These are phyloP conservation scores for Tricholoma bakamatsutake DNA, from an alignment of 768 basidiomycete species.

Conservation along the genomic window DNA sequence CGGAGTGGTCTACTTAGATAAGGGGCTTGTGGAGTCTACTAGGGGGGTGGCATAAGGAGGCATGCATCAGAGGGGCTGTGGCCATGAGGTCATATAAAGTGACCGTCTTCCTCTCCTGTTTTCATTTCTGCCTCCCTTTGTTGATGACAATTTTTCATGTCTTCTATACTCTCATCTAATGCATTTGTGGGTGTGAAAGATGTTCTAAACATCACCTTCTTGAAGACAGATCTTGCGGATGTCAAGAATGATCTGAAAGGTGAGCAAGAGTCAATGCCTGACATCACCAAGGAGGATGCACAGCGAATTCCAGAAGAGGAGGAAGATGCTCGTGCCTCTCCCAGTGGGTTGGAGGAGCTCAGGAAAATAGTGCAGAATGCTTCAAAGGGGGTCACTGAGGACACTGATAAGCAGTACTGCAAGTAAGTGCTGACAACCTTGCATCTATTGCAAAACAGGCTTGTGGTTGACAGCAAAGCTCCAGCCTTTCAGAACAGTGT, in stretches of 20 bases:
- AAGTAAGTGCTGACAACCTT: not conserved
- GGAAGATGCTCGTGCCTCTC: not conserved
- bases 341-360: not conserved
- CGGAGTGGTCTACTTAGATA: not conserved
- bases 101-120: not conserved
- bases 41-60: not conserved
- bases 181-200: not conserved
- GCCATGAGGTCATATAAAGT: not conserved
- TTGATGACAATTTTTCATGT: not conserved
- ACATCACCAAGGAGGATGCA: not conserved
- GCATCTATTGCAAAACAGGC: not conserved
- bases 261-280: not conserved
- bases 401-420: not conserved
- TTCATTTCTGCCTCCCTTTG: not conserved
- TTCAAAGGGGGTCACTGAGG: not conserved
- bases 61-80: not conserved
- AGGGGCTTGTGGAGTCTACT: not conserved
- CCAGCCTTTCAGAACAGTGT: not conserved
- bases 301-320: not conserved
- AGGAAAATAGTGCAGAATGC: not conserved
- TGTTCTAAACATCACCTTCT: not conserved
- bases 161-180: not conserved
- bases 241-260: slow-evolving; percentile 1
- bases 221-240: not conserved
- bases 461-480: not conserved